Evolutionary conservation across 768 basidiomycete species (phyloP).

Genomic region (Xerocomus brunneocitrinus): DNA sequence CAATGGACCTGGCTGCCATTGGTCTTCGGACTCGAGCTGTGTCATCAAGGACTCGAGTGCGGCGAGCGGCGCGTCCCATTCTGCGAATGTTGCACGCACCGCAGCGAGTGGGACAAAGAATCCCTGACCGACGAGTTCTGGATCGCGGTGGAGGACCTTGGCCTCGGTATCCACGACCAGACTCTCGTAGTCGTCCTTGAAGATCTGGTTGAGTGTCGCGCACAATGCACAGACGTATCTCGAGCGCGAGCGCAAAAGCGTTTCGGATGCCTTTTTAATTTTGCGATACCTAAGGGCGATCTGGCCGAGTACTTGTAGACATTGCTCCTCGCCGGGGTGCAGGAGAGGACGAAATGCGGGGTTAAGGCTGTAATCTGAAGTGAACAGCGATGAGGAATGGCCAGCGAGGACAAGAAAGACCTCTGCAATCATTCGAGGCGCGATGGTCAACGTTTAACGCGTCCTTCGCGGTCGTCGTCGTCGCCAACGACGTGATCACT

Average conservation of each 20-base stretch:
- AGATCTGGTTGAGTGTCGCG: conserved; percentile 64
- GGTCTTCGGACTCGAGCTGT: conserved; percentile 48
- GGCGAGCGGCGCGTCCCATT: conserved; percentile 85
- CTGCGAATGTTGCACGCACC: conserved; percentile 75
- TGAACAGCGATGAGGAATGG: conserved; percentile 82
- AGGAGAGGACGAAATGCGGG: conserved; percentile 67
- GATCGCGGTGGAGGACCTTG: conserved; percentile 70
- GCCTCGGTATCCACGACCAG: conserved; percentile 79
- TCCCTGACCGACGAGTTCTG: conserved; percentile 69
- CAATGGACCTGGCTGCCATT: conserved; percentile 66
- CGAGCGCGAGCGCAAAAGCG: conserved; percentile 54
- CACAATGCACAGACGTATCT: conserved; percentile 79
- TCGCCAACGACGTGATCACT: neutral
- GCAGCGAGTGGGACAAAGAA: conserved; percentile 82
- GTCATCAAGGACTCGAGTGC: conserved; percentile 63
- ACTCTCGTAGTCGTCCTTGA: conserved; percentile 75
- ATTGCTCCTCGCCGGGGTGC: conserved; percentile 86
- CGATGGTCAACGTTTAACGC: neutral
- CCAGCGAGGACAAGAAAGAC: conserved; percentile 82
- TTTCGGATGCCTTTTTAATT: conserved; percentile 54
- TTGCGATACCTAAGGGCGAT: conserved; percentile 73
- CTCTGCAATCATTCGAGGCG: conserved; percentile 73
- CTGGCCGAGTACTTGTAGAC: conserved; percentile 72
- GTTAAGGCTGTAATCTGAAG: conserved; percentile 50
- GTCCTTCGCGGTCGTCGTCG: neutral